These are phyloP conservation scores for Coemansia sp. DNA, from an alignment of 192 early-diverging fungal species.

Conservation along the genomic window DNA sequence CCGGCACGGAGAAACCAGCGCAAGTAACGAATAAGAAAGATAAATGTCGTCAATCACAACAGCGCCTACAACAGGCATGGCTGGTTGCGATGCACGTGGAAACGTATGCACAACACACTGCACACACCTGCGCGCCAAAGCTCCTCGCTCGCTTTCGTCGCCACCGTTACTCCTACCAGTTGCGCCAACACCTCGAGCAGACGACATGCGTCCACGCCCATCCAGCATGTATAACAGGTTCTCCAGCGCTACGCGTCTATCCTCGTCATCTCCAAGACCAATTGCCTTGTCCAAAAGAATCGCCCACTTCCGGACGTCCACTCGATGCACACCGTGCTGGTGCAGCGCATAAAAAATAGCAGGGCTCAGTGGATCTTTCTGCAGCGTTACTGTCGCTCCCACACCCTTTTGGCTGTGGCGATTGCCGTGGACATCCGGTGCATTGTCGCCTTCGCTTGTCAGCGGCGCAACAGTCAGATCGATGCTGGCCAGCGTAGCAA, in stretches of 20 bases:
- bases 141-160: conserved; percentile 9
- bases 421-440: background rate
- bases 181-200: background rate
- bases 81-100: conserved; percentile 20
- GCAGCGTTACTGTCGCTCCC: conserved; percentile 54
- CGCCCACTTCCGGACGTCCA: conserved; percentile 62
- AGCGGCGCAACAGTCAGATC: conserved; percentile 46
- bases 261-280: conserved; percentile 24
- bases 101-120: conserved; percentile 47
- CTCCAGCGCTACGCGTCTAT: conserved; percentile 27
- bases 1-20: conserved; percentile 58
- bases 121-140: conserved; percentile 30
- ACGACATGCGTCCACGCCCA: conserved; percentile 12
- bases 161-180: background rate
- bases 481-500: conserved; percentile 59
- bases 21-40: conserved; percentile 70
- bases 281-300: conserved; percentile 34
- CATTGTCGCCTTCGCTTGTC: conserved; percentile 6
- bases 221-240: conserved; percentile 25
- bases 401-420: background rate
- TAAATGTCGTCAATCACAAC: conserved; percentile 63
- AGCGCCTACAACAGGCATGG: conserved; percentile 59
- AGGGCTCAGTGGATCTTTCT: conserved; percentile 61
- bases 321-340: conserved; percentile 65
- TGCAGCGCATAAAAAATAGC: conserved; percentile 72